phyloP scores from a whole-genome alignment of 2,329 filamentous ascomycete genomes.

The Lanzia echinophila region DNA sequence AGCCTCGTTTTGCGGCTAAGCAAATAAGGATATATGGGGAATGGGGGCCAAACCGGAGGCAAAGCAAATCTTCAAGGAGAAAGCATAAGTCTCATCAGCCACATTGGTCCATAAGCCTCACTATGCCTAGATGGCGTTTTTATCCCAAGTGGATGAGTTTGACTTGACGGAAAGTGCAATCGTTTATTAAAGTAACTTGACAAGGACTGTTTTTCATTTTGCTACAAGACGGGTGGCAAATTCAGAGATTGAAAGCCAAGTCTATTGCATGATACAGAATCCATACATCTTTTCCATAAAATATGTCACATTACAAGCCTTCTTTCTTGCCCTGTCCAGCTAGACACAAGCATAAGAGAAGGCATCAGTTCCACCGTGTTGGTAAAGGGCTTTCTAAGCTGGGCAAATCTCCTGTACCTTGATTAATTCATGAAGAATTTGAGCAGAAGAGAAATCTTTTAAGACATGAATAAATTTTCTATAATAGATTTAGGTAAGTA shows the following conservation, averaged over 20 bases:
- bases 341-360: not conserved
- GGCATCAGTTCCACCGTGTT: not conserved
- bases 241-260: not conserved
- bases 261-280: not conserved
- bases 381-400: not conserved
- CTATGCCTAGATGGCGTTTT: not conserved
- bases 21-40: not conserved
- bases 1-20: conserved; percentile 2
- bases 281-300: not conserved
- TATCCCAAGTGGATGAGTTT: not conserved
- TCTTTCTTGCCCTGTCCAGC: not conserved
- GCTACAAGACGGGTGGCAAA: not conserved
- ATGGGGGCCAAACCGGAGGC: conserved; percentile 3
- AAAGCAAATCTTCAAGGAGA: not conserved
- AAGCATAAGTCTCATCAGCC: not conserved
- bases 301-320: not conserved
- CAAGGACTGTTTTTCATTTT: no score
- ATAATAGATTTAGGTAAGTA: not conserved
- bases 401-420: not conserved
- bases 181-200: not conserved
- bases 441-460: not conserved
- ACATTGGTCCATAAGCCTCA: conserved; percentile 2
- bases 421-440: not conserved
- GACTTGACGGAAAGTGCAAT: not conserved
- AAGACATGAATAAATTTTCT: no score